These are phyloP conservation scores for Rhytidiadelphus loreus DNA, from an alignment of 225 moss, liverwort and hornwort species.

Conservation along the genomic window DNA sequence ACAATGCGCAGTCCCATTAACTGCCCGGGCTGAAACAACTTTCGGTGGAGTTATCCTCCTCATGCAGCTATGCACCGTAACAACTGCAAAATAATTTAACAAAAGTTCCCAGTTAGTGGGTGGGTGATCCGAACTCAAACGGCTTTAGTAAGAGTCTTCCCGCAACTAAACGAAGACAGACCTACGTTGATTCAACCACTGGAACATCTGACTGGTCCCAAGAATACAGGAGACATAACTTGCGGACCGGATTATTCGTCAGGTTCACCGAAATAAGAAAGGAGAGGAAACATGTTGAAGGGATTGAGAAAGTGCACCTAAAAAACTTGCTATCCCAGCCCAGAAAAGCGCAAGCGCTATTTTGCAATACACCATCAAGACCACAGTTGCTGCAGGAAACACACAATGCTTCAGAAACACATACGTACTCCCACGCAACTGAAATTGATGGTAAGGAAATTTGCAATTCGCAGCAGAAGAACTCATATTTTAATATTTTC, in stretches of 20 bases:
- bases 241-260: background rate
- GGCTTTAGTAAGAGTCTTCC: background rate
- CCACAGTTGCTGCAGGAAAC: conserved; percentile 60
- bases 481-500: background rate
- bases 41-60: conserved; percentile 60
- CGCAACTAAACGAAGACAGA: background rate
- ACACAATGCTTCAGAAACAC: conserved; percentile 1
- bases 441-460: background rate
- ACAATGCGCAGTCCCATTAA: background rate
- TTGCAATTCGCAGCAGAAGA: background rate
- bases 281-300: background rate
- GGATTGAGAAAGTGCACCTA: conserved; percentile 35
- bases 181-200: background rate
- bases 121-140: background rate
- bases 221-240: background rate
- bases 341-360: conserved; percentile 78
- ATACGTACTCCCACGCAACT: background rate
- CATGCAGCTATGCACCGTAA: conserved; percentile 64
- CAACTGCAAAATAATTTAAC: conserved; percentile 35
- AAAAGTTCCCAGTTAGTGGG: background rate
- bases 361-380: conserved; percentile 86
- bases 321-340: conserved; percentile 63
- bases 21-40: background rate
- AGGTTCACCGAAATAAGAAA: background rate
- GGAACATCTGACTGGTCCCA: background rate